Conservation (phyloP, 768 basidiomycete species). For the Polyporus arcularius region DNA sequence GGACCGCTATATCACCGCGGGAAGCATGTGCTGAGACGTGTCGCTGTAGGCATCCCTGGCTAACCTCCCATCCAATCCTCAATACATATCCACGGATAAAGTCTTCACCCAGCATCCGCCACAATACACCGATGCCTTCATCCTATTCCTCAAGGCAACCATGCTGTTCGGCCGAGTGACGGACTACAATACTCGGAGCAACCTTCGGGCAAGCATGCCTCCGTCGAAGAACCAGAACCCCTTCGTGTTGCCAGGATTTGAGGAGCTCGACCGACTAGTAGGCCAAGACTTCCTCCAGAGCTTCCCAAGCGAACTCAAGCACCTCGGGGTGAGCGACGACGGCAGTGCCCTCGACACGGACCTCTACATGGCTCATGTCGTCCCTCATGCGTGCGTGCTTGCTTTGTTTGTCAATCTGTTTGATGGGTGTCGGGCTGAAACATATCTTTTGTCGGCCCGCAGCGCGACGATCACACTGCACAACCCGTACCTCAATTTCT, state of each 20-base stretch:
- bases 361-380: constrained; percentile 82
- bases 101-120: constrained; percentile 72
- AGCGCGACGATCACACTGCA: constrained; percentile 90
- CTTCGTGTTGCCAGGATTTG: constrained; percentile 65
- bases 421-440: background rate
- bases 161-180: constrained; percentile 88
- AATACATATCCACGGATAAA: constrained; percentile 62
- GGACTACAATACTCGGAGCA: constrained; percentile 79
- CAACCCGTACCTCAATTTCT: constrained; percentile 79
- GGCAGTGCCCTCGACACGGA: constrained; percentile 71
- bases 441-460: constrained; percentile 2
- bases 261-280: constrained; percentile 69
- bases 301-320: constrained; percentile 67
- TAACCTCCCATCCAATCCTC: constrained; percentile 62
- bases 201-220: constrained; percentile 63
- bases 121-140: constrained; percentile 79
- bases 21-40: background rate
- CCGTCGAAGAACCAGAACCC: constrained; percentile 76
- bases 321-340: constrained; percentile 60
- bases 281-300: constrained; percentile 66
- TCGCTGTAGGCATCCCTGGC: background rate
- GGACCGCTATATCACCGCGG: background rate
- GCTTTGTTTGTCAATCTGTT: constrained; percentile 14
- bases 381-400: constrained; percentile 77
- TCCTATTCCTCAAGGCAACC: constrained; percentile 78